phyloP scores from a whole-genome alignment of 2,329 filamentous ascomycete species.

The Falciphora oryzae region DNA sequence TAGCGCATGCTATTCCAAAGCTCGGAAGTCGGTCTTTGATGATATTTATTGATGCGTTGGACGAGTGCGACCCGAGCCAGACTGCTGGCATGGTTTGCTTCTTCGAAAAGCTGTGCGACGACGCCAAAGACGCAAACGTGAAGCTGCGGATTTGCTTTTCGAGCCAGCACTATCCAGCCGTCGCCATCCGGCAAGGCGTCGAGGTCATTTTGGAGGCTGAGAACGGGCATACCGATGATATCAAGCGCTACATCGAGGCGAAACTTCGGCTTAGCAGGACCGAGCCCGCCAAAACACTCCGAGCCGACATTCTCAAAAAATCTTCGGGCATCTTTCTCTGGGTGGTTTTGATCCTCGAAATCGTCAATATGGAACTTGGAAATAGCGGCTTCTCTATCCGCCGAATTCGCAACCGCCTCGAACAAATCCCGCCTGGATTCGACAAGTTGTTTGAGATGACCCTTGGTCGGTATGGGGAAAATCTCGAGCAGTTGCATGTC shows the following conservation, averaged over 20 bases:
- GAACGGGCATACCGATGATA: no score
- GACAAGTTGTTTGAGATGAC: constrained; percentile 46
- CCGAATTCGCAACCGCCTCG: constrained; percentile 23
- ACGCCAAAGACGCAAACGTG: constrained; percentile 19
- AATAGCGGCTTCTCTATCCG: constrained; percentile 19
- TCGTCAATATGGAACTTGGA: constrained; percentile 30
- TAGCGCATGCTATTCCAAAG: constrained; percentile 14
- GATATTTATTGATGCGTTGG: constrained; percentile 37
- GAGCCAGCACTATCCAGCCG: no score
- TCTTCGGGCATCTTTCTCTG: no score
- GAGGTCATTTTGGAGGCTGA: no score
- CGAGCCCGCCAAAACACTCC: no score
- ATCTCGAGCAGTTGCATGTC: constrained; percentile 34
- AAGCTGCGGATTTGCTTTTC: no score
- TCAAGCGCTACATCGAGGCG: no score
- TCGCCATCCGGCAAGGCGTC: no score
- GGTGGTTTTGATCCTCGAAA: constrained; percentile 32
- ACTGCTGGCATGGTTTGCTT: constrained; percentile 36
- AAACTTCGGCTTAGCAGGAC: no score
- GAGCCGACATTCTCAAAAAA: no score
- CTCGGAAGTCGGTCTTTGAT: constrained; percentile 13
- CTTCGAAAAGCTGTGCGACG: constrained; percentile 32
- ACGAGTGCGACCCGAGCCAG: constrained; percentile 40
- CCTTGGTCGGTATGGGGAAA: constrained; percentile 37
- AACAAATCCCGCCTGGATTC: constrained; percentile 32